Conservation (phyloP, 1,284 basidiomycete genomes). For the Tremellales sp. region DNA sequence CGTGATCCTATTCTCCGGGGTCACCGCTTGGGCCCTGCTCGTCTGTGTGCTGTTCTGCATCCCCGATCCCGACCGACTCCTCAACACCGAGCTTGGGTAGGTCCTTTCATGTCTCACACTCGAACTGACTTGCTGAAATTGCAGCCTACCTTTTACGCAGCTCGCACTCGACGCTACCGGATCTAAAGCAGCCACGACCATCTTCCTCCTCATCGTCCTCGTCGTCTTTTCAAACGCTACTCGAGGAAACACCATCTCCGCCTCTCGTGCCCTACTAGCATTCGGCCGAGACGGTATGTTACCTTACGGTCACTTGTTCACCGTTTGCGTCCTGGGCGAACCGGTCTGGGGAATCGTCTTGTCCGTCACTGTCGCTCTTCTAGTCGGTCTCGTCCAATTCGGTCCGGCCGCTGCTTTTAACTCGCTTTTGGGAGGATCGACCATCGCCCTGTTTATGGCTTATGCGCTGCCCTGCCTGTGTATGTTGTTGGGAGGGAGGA, state of each 20-base stretch:
- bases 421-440: conserved; percentile 22
- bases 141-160: conserved; percentile 58
- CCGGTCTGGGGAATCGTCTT: conserved; percentile 23
- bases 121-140: conserved; percentile 18
- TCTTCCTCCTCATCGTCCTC: conserved; percentile 24
- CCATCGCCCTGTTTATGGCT: conserved; percentile 26
- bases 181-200: conserved; percentile 20
- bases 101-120: conserved; percentile 35
- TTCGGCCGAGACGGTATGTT: conserved; percentile 22
- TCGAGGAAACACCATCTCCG: conserved; percentile 16
- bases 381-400: conserved; percentile 21
- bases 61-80: conserved; percentile 56
- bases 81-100: conserved; percentile 58
- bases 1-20: conserved; percentile 43
- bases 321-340: conserved; percentile 17
- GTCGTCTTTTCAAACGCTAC: conserved; percentile 21
- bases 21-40: conserved; percentile 58
- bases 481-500: conserved; percentile 22
- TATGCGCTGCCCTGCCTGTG: conserved; percentile 20
- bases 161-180: conserved; percentile 41
- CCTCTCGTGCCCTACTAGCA: conserved; percentile 16
- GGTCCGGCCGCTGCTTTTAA: conserved; percentile 30
- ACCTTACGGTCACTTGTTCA: conserved; percentile 14
- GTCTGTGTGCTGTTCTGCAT: conserved; percentile 65
- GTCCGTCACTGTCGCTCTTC: conserved; percentile 12